These are phyloP conservation scores for Adiantum capillusveneris DNA, from an alignment of 75 land plant genomes.

Conservation along the genomic window DNA sequence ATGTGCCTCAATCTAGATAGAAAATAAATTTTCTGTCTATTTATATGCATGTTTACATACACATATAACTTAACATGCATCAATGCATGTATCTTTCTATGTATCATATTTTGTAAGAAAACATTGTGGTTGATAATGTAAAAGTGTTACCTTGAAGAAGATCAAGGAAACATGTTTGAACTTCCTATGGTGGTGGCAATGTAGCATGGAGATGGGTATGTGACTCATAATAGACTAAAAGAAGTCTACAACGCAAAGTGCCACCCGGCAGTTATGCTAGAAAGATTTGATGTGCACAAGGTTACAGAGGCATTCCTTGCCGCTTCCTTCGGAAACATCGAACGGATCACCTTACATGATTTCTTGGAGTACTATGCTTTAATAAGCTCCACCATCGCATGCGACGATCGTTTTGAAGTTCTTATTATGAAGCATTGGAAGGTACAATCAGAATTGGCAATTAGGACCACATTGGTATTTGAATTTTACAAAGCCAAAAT, in stretches of 20 bases:
- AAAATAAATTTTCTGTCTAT: too few relatives aligned
- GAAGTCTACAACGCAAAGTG: conserved; percentile 20
- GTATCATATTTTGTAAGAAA: too few relatives aligned
- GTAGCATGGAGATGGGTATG: conserved; percentile 11
- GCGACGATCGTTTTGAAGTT: conserved; percentile 17
- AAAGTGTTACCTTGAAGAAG: not conserved
- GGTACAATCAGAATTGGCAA: conserved; percentile 12
- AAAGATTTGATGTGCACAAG: conserved; percentile 13
- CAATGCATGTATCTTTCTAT: too few relatives aligned
- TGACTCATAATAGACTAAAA: conserved; percentile 9
- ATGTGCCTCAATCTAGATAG: too few relatives aligned
- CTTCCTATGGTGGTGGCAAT: not conserved
- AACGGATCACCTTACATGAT: conserved; percentile 14
- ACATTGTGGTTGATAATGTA: not conserved
- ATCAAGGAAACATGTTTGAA: not conserved
- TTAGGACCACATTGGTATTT: too few relatives aligned
- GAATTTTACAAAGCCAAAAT: not conserved
- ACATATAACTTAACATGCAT: too few relatives aligned
- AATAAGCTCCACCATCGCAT: conserved; percentile 11
- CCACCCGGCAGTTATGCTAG: conserved; percentile 27
- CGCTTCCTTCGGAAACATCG: conserved; percentile 16
- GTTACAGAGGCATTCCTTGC: conserved; percentile 13
- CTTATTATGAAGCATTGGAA: conserved; percentile 27
- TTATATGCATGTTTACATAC: too few relatives aligned
- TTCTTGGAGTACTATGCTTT: conserved; percentile 26